Conservation (phyloP, 371 early-diverging fungal genomes). For the Mucor piriformis region DNA sequence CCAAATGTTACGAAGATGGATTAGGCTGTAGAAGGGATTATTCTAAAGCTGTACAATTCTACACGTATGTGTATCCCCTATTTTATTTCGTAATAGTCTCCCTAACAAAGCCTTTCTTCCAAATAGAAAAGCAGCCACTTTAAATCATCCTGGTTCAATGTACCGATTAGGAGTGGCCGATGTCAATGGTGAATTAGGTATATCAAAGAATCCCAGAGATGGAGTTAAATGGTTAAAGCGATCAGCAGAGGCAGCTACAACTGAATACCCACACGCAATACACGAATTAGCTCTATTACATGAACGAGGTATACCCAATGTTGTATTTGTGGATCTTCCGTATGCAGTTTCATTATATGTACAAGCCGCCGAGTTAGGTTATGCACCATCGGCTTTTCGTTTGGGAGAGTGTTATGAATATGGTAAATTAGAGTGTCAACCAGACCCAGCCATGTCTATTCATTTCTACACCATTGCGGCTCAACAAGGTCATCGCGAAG, state of each 20-base stretch:
- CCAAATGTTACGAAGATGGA: constrained; percentile 75
- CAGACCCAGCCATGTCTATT: constrained; percentile 71
- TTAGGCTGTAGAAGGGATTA: constrained; percentile 63
- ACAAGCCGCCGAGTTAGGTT: constrained; percentile 78
- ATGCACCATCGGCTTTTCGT: constrained; percentile 77
- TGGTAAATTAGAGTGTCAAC: constrained; percentile 68
- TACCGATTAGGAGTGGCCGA: constrained; percentile 75
- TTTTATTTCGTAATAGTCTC: not conserved
- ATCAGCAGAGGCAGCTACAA: constrained; percentile 73
- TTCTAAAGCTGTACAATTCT: constrained; percentile 74
- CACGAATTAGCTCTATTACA: constrained; percentile 79
- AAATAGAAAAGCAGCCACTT: constrained; percentile 69
- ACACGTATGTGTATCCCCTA: constrained; percentile 44
- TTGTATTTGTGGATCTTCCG: constrained; percentile 72
- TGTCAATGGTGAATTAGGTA: constrained; percentile 72
- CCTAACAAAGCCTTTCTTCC: not conserved
- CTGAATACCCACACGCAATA: constrained; percentile 78
- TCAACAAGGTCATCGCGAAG: constrained; percentile 89
- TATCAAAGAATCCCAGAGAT: constrained; percentile 67
- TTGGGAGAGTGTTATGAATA: constrained; percentile 84
- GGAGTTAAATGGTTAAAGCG: constrained; percentile 83
- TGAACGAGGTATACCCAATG: constrained; percentile 71
- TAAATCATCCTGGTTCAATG: constrained; percentile 77
- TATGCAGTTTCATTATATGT: constrained; percentile 76
- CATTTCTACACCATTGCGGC: constrained; percentile 83